Conservation (phyloP, 2,329 filamentous ascomycete species). For the Chrysoporthe austroafricana region DNA sequence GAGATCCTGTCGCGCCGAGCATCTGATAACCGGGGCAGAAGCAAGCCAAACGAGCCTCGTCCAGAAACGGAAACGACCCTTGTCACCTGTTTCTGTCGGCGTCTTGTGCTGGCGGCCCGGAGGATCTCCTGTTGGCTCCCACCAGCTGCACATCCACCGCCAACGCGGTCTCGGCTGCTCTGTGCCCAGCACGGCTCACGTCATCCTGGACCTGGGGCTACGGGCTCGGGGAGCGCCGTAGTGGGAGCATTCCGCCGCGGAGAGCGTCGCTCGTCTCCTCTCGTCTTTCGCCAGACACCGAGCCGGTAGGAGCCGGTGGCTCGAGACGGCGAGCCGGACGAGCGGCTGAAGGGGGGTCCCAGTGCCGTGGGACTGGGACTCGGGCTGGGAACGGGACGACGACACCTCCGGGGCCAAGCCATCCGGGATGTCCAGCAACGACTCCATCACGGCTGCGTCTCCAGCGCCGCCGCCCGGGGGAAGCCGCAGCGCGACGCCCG, state of each 20-base stretch:
- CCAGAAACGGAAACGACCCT: conserved; percentile 26
- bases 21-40: conserved; percentile 18
- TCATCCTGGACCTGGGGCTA: not conserved
- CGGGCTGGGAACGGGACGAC: conserved; percentile 10
- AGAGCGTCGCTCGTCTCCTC: not conserved
- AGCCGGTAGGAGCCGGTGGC: not conserved
- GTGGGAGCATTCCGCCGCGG: not conserved
- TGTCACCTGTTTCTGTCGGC: conserved; percentile 8
- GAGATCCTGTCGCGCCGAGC: conserved; percentile 21
- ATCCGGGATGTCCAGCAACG: conserved; percentile 19
- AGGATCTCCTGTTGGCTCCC: too few relatives aligned
- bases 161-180: not conserved
- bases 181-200: not conserved
- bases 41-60: conserved; percentile 13
- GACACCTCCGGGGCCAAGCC: not conserved
- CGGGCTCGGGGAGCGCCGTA: not conserved
- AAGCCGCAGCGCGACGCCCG: conserved; percentile 8
- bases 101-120: too few relatives aligned
- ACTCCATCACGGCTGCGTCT: conserved; percentile 26
- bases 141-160: too few relatives aligned
- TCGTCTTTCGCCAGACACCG: not conserved
- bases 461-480: conserved; percentile 3
- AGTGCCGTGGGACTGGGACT: conserved; percentile 22
- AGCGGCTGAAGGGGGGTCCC: conserved; percentile 12
- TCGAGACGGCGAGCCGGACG: not conserved